Evolutionary conservation across 768 basidiomycete genomes (phyloP).

Genomic region (Hydnomerulius pinastri): DNA sequence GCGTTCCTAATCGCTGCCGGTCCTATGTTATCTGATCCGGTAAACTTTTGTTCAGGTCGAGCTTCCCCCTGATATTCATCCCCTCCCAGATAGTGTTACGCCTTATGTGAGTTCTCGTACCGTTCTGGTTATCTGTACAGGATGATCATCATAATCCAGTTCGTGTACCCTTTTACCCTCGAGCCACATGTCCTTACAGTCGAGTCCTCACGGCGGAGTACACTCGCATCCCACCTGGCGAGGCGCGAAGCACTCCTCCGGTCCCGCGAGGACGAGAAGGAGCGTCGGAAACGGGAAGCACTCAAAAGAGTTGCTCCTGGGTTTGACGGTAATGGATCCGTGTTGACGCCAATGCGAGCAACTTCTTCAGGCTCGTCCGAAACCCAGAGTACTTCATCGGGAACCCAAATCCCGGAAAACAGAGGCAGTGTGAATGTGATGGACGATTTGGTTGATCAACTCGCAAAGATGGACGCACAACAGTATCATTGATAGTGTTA

Average conservation of each 20-base stretch:
- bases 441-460: slow-evolving; percentile 80
- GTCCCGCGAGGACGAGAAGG: slow-evolving; percentile 77
- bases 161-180: slow-evolving; percentile 94
- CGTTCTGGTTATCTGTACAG: not conserved
- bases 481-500: too few species aligned
- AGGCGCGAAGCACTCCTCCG: slow-evolving; percentile 73
- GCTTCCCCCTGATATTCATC: slow-evolving; percentile 90
- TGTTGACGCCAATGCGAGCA: slow-evolving; percentile 40
- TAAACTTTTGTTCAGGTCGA: slow-evolving; percentile 58
- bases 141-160: slow-evolving; percentile 49
- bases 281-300: slow-evolving; percentile 60
- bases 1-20: slow-evolving; percentile 15
- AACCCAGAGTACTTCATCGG: slow-evolving; percentile 4
- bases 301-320: slow-evolving; percentile 82
- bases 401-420: slow-evolving; percentile 6
- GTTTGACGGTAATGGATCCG: slow-evolving; percentile 65
- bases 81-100: slow-evolving; percentile 86
- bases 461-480: slow-evolving; percentile 69
- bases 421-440: slow-evolving; percentile 55
- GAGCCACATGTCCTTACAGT: slow-evolving; percentile 82
- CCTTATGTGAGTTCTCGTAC: slow-evolving; percentile 65
- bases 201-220: slow-evolving; percentile 69
- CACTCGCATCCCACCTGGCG: slow-evolving; percentile 63
- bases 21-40: not conserved
- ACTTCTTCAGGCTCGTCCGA: slow-evolving; percentile 10